Evolutionary conservation across 768 basidiomycete species (phyloP), one percentile per base, ranked within the genome.

Genomic region (Pleurotus platypus): DNA sequence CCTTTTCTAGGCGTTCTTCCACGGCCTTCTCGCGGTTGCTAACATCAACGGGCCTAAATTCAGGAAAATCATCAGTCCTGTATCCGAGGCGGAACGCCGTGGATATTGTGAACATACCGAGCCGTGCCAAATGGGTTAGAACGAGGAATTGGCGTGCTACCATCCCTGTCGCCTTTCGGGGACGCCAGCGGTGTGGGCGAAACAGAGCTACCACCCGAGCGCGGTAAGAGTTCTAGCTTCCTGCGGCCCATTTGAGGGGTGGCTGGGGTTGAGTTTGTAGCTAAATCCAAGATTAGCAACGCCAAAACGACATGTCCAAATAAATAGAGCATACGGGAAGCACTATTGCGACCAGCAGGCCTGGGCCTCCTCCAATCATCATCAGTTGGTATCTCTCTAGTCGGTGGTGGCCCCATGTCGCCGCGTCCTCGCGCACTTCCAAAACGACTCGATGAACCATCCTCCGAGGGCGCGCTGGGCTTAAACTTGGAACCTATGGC

Each of bases 51-150:
- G 96, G 94, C 63, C 90, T 92, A 55, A n/a, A 27, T 56, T 58
- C 55, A 58, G 60, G 12, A 22, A 46, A 48, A 13, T 11, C 45
- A 45, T 22, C 12, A 55, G 38, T 22, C 27, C 18, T 11, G 9
- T 35, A 35, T 35, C 30, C 30, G 30, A 35, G 30, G 11, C 30
- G 30, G 30, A 35, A 49, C 55, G 46, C 2, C 63, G 24, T 22
- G 39, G 12, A 16, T 18, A 42, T 50, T 16, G 11, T 9, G 1
- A 16, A 69, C 82, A 49, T 63, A 91, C 90, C 75, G 87, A 37
- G 96, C 96, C 55, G 80, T 78, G 49, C 96, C 97, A 66, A 98
- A 98, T 5, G 95, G 95, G 68, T 81, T 94, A 58, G 87, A 66
- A 37, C 83, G 66, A 4, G 76, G 62, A 18, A 70, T 66, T 46